Percentiles rank a stretch among this genome's conserved stretches.
Evolutionary conservation across 2,329 filamentous ascomycete genomes (phyloP).

Genomic region (Claviceps sp.): DNA sequence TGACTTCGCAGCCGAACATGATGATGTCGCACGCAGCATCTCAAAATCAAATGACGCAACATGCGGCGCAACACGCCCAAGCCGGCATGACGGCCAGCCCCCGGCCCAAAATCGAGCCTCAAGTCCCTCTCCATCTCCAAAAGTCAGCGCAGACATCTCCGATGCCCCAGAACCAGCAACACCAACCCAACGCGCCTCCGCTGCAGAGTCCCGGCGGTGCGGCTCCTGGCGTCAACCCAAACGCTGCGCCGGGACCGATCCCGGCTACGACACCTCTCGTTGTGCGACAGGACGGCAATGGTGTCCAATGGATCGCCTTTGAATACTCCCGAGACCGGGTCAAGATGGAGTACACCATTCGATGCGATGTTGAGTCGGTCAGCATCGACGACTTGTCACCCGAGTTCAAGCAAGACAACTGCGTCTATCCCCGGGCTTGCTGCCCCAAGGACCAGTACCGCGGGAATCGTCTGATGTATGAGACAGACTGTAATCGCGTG

Average conservation of each 20-base stretch:
- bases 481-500: slow-evolving; percentile 98
- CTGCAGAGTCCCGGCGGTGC: slow-evolving; percentile 25
- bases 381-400: slow-evolving; percentile 71
- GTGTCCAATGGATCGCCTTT: slow-evolving; percentile 97
- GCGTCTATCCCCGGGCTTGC: slow-evolving; percentile 91
- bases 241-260: slow-evolving; percentile 88
- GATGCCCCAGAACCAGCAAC: slow-evolving; percentile 24
- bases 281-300: slow-evolving; percentile 87
- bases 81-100: slow-evolving; percentile 47
- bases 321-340: slow-evolving; percentile 94
- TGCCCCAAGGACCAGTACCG: slow-evolving; percentile 93
- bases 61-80: slow-evolving; percentile 41
- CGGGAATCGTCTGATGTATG: slow-evolving; percentile 88
- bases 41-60: slow-evolving; percentile 45
- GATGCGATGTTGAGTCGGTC: slow-evolving; percentile 94
- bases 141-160: slow-evolving; percentile 33
- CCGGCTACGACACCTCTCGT: slow-evolving; percentile 91
- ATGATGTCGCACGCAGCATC: slow-evolving; percentile 50
- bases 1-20: slow-evolving; percentile 51
- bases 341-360: slow-evolving; percentile 99
- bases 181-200: slow-evolving; percentile 24
- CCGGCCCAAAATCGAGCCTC: slow-evolving; percentile 48
- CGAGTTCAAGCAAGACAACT: slow-evolving; percentile 97
- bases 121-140: slow-evolving; percentile 48
- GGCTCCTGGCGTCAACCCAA: slow-evolving; percentile 56